A percentile compares a stretch with the other conserved stretches of the same genome.
phyloP scores from a whole-genome alignment of 106 monocot species.

The Apostasia shenzhenica region DNA sequence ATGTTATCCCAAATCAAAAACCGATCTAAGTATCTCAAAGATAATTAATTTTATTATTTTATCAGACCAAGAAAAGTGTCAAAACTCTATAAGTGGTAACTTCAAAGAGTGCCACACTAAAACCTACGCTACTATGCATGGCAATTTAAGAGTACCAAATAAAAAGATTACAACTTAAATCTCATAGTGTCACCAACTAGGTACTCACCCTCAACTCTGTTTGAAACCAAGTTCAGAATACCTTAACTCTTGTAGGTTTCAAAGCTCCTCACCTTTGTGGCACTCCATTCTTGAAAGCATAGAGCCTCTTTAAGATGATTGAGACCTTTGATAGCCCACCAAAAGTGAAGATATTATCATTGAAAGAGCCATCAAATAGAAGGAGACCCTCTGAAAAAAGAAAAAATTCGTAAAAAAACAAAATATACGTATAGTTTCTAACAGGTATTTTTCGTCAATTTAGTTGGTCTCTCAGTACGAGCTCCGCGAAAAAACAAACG shows the following conservation, averaged over 20 bases:
- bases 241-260: constrained; percentile 56
- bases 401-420: too few relatives aligned
- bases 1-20: background rate
- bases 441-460: constrained; percentile 70
- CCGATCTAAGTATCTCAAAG: background rate
- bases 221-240: constrained; percentile 96
- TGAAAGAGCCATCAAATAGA: constrained; percentile 95
- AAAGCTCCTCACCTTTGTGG: constrained; percentile 80
- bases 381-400: constrained; percentile 76
- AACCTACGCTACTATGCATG: too few relatives aligned
- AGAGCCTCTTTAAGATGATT: constrained; percentile 67
- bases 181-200: too few relatives aligned
- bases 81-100: too few relatives aligned
- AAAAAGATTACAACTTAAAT: too few relatives aligned
- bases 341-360: constrained; percentile 77
- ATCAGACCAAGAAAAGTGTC: background rate
- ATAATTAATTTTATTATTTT: constrained; percentile 1
- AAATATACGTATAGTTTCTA: too few relatives aligned
- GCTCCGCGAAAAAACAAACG: constrained; percentile 45
- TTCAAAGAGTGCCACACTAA: too few relatives aligned
- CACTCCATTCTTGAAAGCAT: constrained; percentile 93
- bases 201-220: constrained; percentile 66
- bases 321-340: constrained; percentile 79
- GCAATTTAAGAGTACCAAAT: too few relatives aligned
- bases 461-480: constrained; percentile 89